Evolutionary conservation across 2,329 filamentous ascomycete genomes (phyloP), one percentile per base, ranked within the genome.

Genomic region (Epichloe sibirici): DNA sequence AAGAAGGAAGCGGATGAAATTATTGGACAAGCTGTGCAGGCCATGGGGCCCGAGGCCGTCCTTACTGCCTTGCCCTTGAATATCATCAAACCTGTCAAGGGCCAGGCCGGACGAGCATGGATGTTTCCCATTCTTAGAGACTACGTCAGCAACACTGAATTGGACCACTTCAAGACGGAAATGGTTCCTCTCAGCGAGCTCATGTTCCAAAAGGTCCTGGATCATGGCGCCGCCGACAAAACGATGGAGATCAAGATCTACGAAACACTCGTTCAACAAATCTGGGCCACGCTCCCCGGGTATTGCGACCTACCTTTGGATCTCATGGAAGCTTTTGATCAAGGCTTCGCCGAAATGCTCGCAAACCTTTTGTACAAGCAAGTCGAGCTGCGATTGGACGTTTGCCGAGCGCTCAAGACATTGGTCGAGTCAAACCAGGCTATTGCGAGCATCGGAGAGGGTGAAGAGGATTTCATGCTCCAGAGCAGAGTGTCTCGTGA

Each of bases 161-260:
- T 98, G 12, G 76, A 77, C 1, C 90, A 96, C 67, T 98, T 98
- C 76, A 85, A 83, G 59, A 73, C 76, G 3, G 89, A 94, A 62
- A 83, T 98, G 67, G 82, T 96, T 5, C 90, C 93, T 15, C 74
- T 98, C 25, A 97, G 91, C 65, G 87, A 95, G 66, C 72, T 79
- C 48, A 87, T 98, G 75, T 96, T 91, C 67, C 88, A 97, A 66
- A 83, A 81, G 58, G 87, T 97, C 5, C 73, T 95, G 46, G 85
- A 95, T 56, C 86, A 94, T 61, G 88, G 86, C 13, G 74, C 80
- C 23, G 82, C 81, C 13, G 87, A 91, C 64, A 96, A 95, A 75
- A 93, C 89, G 0, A 90, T 95, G 78, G 90, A 97, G 66, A 80
- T 93, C 64, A 98, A 98, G 75, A 94, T 98, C 54, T 98, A 93